Evolutionary conservation across 495 filamentous ascomycete genomes (phyloP).

Genomic region (Glarea lozoyensis): DNA sequence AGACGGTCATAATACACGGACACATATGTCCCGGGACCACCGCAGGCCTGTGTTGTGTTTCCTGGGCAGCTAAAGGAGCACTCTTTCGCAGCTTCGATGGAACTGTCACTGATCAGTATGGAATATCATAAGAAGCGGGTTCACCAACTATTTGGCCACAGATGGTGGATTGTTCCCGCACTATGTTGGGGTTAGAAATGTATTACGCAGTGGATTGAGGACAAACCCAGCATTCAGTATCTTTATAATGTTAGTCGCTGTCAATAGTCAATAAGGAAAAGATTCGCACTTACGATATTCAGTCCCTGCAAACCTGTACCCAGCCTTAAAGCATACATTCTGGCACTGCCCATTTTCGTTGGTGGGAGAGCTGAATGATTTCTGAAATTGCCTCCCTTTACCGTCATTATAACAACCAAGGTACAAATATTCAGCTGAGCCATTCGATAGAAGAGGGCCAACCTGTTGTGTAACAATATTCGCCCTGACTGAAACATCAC

Average conservation of each 20-base stretch:
- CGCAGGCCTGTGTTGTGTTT: conserved; percentile 29
- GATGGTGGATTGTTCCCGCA: conserved; percentile 25
- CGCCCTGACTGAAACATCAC: conserved; percentile 11
- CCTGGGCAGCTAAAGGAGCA: conserved; percentile 28
- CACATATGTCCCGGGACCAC: conserved; percentile 31
- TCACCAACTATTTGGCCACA: conserved; percentile 9
- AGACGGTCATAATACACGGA: conserved; percentile 32
- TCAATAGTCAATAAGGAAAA: neutral
- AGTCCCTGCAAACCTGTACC: conserved; percentile 23
- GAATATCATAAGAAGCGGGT: neutral
- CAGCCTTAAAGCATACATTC: conserved; percentile 10
- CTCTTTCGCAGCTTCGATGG: conserved; percentile 19
- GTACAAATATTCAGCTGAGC: conserved; percentile 18
- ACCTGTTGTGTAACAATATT: conserved; percentile 17
- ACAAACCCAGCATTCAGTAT: neutral
- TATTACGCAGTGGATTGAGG: neutral
- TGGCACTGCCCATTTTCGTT: conserved; percentile 23
- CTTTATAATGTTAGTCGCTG: neutral
- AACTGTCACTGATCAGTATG: conserved; percentile 1
- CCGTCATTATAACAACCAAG: conserved; percentile 25
- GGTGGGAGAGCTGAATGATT: neutral
- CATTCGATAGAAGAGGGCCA: conserved; percentile 20
- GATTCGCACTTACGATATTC: conserved; percentile 12
- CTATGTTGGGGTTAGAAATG: conserved; percentile 17
- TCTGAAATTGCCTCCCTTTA: conserved; percentile 14